Evolutionary conservation across 1,139 yeast species (phyloP).

Genomic region (Saccharomycopsis crataegensis): DNA sequence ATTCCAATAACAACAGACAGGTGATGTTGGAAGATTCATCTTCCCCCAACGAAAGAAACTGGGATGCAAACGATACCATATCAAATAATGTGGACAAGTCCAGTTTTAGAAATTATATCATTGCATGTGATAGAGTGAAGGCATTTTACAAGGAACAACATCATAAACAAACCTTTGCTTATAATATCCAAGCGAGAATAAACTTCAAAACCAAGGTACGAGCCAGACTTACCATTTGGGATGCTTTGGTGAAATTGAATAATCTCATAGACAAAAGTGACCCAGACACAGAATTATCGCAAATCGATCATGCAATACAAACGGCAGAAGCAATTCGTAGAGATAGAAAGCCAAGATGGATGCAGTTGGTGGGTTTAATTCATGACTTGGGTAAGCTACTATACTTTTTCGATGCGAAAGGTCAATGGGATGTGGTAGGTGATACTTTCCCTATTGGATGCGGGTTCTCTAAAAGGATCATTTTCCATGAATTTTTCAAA

Average conservation of each 20-base stretch:
- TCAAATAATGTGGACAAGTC: constrained; percentile 27
- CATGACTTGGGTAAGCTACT: constrained; percentile 66
- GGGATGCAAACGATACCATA: constrained; percentile 23
- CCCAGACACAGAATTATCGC: constrained; percentile 69
- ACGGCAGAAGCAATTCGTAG: constrained; percentile 69
- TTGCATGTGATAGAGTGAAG: constrained; percentile 64
- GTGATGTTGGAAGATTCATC: too few species aligned
- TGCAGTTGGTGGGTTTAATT: constrained; percentile 64
- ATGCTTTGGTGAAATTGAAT: constrained; percentile 55
- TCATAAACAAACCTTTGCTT: constrained; percentile 63
- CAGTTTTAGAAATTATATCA: constrained; percentile 56
- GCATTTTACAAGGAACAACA: constrained; percentile 64
- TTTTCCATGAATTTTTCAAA: constrained; percentile 53
- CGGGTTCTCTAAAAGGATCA: constrained; percentile 50
- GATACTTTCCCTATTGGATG: constrained; percentile 77
- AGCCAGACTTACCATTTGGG: constrained; percentile 68
- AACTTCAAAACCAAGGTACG: constrained; percentile 59
- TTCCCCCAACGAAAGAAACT: constrained; percentile 17
- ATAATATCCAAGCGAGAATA: constrained; percentile 62
- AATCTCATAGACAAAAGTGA: constrained; percentile 63
- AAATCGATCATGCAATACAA: constrained; percentile 68
- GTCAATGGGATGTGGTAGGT: constrained; percentile 82
- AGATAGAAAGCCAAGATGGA: constrained; percentile 69
- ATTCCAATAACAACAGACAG: neutral
- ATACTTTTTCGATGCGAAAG: constrained; percentile 63